A percentile compares a stretch with the other conserved stretches of the same genome.
phyloP scores from a whole-genome alignment of 2,329 filamentous ascomycete genomes.

The Botryotinia narcissicola region DNA sequence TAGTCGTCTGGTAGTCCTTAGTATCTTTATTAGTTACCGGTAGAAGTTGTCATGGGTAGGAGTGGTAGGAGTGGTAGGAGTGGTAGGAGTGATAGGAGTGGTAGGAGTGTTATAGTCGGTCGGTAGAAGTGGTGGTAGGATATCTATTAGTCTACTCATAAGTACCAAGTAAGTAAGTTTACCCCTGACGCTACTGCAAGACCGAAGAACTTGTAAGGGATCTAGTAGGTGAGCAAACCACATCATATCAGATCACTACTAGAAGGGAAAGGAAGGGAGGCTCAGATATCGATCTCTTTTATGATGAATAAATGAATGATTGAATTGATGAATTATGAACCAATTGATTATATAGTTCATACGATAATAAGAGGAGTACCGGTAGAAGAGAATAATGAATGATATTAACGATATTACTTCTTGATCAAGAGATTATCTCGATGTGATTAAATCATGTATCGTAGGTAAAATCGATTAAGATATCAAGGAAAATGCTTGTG shows the following conservation, averaged over 20 bases:
- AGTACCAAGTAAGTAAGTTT: neutral
- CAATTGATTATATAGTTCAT: neutral
- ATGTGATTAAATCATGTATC: neutral
- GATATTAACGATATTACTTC: neutral
- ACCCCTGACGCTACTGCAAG: slow-evolving; percentile 6
- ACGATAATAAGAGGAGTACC: neutral
- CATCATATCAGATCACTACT: neutral
- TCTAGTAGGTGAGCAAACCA: neutral
- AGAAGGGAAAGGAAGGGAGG: neutral
- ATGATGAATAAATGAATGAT: neutral
- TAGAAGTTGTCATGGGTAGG: too few relatives aligned
- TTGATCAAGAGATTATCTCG: neutral
- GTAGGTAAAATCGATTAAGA: neutral
- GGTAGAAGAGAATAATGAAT: too few relatives aligned
- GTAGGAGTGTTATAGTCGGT: too few relatives aligned
- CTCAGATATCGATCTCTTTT: neutral
- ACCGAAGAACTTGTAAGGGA: neutral
- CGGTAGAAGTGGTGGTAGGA: too few relatives aligned
- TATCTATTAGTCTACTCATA: neutral
- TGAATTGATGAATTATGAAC: neutral
- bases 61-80: too few relatives aligned
- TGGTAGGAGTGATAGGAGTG: too few relatives aligned
- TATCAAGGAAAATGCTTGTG: neutral
- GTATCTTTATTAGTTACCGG: neutral
- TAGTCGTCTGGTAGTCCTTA: neutral